These are phyloP conservation scores for Dalbergia cochinchinensis DNA, from an alignment of 306 rosid genomes.

Conservation along the genomic window DNA sequence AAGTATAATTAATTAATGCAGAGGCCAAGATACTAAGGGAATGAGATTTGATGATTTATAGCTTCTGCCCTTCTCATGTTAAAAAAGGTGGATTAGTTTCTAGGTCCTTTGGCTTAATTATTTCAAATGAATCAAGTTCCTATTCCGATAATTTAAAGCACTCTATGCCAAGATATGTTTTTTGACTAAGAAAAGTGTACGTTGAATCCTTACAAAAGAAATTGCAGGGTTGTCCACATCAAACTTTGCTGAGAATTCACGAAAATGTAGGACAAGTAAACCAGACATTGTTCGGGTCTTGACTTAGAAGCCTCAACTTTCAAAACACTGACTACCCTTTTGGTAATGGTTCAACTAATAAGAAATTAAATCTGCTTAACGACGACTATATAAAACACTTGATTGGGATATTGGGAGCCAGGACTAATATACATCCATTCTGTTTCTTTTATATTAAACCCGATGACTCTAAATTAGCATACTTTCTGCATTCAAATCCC, in stretches of 20 bases:
- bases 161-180: neutral
- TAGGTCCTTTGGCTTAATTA: neutral
- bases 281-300: slow-evolving; percentile 11
- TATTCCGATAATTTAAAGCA: neutral
- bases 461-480: neutral
- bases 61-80: neutral
- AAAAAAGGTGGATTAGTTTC: neutral
- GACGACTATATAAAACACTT: neutral
- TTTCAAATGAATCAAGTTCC: neutral
- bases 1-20: no score
- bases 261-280: slow-evolving; percentile 4
- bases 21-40: no score
- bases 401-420: neutral
- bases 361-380: neutral
- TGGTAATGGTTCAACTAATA: neutral
- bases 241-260: neutral
- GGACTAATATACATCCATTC: neutral
- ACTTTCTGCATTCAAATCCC: neutral
- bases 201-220: slow-evolving; percentile 10
- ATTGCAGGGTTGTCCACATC: slow-evolving; percentile 13
- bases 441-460: neutral
- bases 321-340: neutral
- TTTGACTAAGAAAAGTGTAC: slow-evolving; percentile 10
- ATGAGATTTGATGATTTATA: neutral
- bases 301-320: slow-evolving; percentile 7